phyloP scores from a whole-genome alignment of 73 alveolate species.

The Uronychia setigera region DNA sequence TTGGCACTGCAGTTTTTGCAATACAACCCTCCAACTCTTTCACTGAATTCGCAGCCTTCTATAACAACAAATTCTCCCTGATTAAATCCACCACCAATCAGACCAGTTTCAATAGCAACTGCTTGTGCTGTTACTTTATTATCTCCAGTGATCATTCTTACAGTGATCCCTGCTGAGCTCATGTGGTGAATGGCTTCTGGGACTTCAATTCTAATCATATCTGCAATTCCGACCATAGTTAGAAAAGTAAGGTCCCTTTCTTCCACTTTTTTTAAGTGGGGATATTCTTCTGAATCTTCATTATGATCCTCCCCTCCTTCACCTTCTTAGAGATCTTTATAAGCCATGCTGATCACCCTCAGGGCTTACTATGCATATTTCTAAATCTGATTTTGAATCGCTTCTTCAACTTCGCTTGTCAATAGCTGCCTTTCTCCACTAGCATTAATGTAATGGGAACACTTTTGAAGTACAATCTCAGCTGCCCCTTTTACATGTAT shows the following conservation, averaged over 20 bases:
- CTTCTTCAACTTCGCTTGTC: neutral
- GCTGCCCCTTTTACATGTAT: slow-evolving; percentile 80
- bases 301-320: slow-evolving; percentile 34
- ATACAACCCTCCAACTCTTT: slow-evolving; percentile 26
- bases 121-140: slow-evolving; percentile 82
- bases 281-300: neutral
- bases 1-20: slow-evolving; percentile 30
- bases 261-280: slow-evolving; percentile 3
- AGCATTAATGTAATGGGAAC: slow-evolving; percentile 58
- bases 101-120: slow-evolving; percentile 78
- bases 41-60: slow-evolving; percentile 28
- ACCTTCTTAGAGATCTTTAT: slow-evolving; percentile 37
- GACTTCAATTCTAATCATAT: slow-evolving; percentile 78
- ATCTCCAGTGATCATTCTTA: slow-evolving; percentile 90
- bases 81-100: slow-evolving; percentile 51
- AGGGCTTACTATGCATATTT: slow-evolving; percentile 69
- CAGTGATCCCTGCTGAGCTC: slow-evolving; percentile 82
- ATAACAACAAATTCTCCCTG: slow-evolving; percentile 41
- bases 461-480: slow-evolving; percentile 59
- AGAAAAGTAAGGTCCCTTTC: slow-evolving; percentile 58
- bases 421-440: slow-evolving; percentile 34
- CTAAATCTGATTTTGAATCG: slow-evolving; percentile 37
- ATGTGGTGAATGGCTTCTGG: slow-evolving; percentile 75
- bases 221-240: slow-evolving; percentile 73
- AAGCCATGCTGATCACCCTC: slow-evolving; percentile 66